Conservation (phyloP, 768 basidiomycete species). For the Mycena alexandri region DNA sequence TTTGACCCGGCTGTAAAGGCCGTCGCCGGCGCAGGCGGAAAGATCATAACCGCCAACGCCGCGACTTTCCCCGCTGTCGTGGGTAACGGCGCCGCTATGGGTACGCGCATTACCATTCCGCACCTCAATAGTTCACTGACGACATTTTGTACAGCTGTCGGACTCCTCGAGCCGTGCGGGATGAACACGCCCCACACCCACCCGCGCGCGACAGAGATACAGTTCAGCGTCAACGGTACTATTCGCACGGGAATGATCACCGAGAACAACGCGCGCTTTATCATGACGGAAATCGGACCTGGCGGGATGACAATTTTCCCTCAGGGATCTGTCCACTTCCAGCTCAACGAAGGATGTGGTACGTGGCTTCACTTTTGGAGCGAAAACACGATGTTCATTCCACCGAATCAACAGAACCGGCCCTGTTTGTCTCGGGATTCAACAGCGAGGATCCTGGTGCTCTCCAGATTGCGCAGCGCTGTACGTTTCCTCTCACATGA, state of each 20-base stretch:
- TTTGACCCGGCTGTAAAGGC: slow-evolving; percentile 20
- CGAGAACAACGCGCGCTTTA: slow-evolving; percentile 38
- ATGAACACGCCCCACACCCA: slow-evolving; percentile 38
- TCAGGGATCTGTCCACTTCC: slow-evolving; percentile 36
- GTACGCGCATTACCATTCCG: slow-evolving; percentile 2
- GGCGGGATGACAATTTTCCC: slow-evolving; percentile 32
- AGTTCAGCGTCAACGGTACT: slow-evolving; percentile 36
- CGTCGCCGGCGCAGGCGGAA: slow-evolving; percentile 22
- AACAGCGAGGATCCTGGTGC: slow-evolving; percentile 32
- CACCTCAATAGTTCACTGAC: neutral
- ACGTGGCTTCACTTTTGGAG: neutral
- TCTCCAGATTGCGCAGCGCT: slow-evolving; percentile 35
- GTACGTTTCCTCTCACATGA: slow-evolving; percentile 17
- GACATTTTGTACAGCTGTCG: slow-evolving; percentile 13
- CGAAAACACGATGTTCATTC: neutral
- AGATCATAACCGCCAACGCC: slow-evolving; percentile 24
- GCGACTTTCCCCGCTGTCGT: slow-evolving; percentile 37
- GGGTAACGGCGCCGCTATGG: slow-evolving; percentile 35
- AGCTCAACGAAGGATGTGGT: slow-evolving; percentile 36
- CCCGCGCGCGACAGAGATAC: slow-evolving; percentile 38
- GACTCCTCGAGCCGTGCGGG: slow-evolving; percentile 30
- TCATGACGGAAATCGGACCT: slow-evolving; percentile 32
- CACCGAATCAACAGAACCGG: slow-evolving; percentile 24
- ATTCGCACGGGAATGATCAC: slow-evolving; percentile 37
- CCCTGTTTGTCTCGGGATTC: slow-evolving; percentile 35